Percentiles rank a stretch among this genome's conserved stretches.
Conservation (phyloP, 1,284 basidiomycete species). For the Ceratorhiza oryzae-sativae region DNA sequence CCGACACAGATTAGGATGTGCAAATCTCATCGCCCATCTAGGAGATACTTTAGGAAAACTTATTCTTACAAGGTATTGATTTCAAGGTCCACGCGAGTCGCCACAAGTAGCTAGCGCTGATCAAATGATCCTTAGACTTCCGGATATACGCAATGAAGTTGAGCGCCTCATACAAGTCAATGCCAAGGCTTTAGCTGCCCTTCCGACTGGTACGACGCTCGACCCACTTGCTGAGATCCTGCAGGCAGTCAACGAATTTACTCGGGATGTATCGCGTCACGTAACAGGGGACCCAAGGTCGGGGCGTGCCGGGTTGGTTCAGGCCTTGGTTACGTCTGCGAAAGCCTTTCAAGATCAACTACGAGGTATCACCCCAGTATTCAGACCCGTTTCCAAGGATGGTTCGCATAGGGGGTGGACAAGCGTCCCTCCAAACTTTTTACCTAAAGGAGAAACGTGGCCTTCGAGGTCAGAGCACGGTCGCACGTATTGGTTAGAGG, state of each 20-base stretch:
- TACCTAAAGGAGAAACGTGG: slow-evolving; percentile 24
- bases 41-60: slow-evolving; percentile 34
- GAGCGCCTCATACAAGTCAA: slow-evolving; percentile 27
- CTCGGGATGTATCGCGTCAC: slow-evolving; percentile 25
- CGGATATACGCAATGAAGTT: slow-evolving; percentile 37
- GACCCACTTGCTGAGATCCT: slow-evolving; percentile 35
- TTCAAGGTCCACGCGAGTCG: not conserved
- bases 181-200: not conserved
- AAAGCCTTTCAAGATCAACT: slow-evolving; percentile 30
- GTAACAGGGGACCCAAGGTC: slow-evolving; percentile 20
- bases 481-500: slow-evolving; percentile 25
- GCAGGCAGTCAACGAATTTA: slow-evolving; percentile 21
- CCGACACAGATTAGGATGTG: slow-evolving; percentile 14
- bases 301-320: slow-evolving; percentile 17
- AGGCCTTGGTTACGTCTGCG: slow-evolving; percentile 19
- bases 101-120: not conserved
- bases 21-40: slow-evolving; percentile 22
- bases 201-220: slow-evolving; percentile 11
- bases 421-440: not conserved
- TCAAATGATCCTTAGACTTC: not conserved
- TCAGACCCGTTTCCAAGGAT: not conserved
- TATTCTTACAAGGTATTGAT: slow-evolving; percentile 20
- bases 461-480: slow-evolving; percentile 19
- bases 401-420: not conserved
- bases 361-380: slow-evolving; percentile 30